These are phyloP conservation scores for Verticillium longisporum DNA, from an alignment of 2,329 filamentous ascomycete species.

Conservation along the genomic window DNA sequence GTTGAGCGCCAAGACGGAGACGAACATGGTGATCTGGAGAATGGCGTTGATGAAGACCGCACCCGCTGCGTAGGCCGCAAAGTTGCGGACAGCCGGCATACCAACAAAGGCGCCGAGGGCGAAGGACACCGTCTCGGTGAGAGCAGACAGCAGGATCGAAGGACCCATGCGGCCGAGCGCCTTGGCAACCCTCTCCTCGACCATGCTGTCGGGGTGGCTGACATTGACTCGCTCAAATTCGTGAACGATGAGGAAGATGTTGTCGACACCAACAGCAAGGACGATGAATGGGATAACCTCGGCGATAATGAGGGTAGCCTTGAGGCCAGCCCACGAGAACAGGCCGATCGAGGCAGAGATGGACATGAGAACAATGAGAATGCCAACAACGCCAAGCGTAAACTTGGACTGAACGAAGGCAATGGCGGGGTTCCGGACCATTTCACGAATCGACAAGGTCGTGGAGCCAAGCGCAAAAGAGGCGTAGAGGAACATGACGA, in stretches of 20 bases:
- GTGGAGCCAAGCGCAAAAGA: conserved; percentile 88
- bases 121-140: conserved; percentile 91
- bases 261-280: conserved; percentile 93
- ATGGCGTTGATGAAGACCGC: conserved; percentile 95
- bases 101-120: conserved; percentile 87
- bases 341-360: conserved; percentile 92
- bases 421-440: conserved; percentile 75
- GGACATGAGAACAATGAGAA: conserved; percentile 94
- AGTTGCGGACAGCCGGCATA: conserved; percentile 97
- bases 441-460: conserved; percentile 67
- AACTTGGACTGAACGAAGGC: conserved; percentile 95
- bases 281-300: conserved; percentile 98
- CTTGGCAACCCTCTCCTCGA: conserved; percentile 78
- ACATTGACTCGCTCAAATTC: conserved; percentile 94
- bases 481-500: conserved; percentile 98
- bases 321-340: conserved; percentile 86
- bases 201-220: conserved; percentile 80
- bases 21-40: conserved; percentile 95
- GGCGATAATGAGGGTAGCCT: conserved; percentile 94
- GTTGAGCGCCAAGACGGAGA: conserved; percentile 85
- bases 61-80: conserved; percentile 91
- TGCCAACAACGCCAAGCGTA: conserved; percentile 87
- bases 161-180: conserved; percentile 95
- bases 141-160: conserved; percentile 90
- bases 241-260: conserved; percentile 97